phyloP scores from a whole-genome alignment of 495 filamentous ascomycete genomes.

The Parmelia sp. region DNA sequence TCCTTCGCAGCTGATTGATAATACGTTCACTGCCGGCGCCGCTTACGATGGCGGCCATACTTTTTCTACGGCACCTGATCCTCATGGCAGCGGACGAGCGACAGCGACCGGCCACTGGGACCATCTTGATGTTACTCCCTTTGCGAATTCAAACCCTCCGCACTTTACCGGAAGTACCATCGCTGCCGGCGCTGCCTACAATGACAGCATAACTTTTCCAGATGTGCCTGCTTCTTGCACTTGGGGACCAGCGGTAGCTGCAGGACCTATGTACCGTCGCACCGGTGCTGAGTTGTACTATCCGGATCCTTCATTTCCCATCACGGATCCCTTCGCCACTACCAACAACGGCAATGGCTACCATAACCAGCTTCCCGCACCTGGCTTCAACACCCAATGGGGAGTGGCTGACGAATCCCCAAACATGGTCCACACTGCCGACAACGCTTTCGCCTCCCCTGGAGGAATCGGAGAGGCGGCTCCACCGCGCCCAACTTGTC shows the following conservation, averaged over 20 bases:
- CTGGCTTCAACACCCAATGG: background rate
- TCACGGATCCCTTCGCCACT: background rate
- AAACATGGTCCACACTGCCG: background rate
- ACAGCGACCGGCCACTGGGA: too few relatives aligned
- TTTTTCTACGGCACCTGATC: background rate
- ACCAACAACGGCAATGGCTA: background rate
- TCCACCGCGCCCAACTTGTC: background rate
- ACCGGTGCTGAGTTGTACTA: background rate
- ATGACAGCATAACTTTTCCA: background rate
- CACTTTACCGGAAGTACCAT: background rate
- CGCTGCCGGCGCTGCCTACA: background rate
- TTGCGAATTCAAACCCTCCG: background rate
- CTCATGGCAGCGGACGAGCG: background rate
- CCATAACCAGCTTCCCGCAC: background rate
- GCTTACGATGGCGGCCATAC: background rate
- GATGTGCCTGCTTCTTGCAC: background rate
- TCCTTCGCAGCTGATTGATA: background rate
- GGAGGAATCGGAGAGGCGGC: too few relatives aligned
- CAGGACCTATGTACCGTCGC: background rate
- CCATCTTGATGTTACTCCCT: background rate
- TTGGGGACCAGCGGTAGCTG: background rate
- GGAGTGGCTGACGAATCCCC: background rate
- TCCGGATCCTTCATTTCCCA: background rate
- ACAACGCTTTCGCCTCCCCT: background rate
- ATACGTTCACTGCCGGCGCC: background rate